phyloP scores from a whole-genome alignment of 352 stramenopile genomes.

The Phytophthora macrochlamydospora region DNA sequence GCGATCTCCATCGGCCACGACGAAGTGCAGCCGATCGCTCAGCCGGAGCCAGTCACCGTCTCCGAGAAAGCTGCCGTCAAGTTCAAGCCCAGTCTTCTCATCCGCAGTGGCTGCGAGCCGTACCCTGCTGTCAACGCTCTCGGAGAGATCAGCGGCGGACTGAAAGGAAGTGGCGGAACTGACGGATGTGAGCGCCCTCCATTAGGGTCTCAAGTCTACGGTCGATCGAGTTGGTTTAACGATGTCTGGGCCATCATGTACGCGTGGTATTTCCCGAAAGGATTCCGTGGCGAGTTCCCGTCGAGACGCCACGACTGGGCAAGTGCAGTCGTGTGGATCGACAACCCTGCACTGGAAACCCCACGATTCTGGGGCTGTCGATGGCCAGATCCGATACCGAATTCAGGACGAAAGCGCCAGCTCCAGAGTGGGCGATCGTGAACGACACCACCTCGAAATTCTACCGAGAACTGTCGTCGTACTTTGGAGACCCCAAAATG shows the following conservation, averaged over 20 bases:
- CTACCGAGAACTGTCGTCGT: background rate
- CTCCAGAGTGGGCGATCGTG: constrained; percentile 5
- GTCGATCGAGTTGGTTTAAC: constrained; percentile 16
- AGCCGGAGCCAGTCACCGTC: background rate
- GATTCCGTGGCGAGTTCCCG: constrained; percentile 8
- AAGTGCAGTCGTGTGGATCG: constrained; percentile 18
- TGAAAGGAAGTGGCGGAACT: constrained; percentile 1
- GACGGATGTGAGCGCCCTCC: constrained; percentile 4
- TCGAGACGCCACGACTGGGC: constrained; percentile 19
- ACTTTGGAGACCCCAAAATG: background rate
- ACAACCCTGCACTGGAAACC: constrained; percentile 6
- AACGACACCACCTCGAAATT: constrained; percentile 12
- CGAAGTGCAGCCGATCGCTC: background rate
- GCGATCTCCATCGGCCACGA: background rate
- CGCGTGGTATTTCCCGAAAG: constrained; percentile 25
- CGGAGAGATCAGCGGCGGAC: background rate
- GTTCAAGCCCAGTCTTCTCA: background rate
- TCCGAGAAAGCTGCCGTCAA: background rate
- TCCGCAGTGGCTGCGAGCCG: background rate
- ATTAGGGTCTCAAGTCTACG: constrained; percentile 21
- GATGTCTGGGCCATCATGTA: constrained; percentile 20
- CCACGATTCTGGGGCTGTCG: constrained; percentile 15
- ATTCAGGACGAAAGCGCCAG: constrained; percentile 10
- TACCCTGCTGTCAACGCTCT: background rate
- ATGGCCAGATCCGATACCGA: constrained; percentile 3